Percentiles rank a stretch among this genome's conserved stretches.
Conservation (phyloP, 2,329 filamentous ascomycete genomes). For the Xylariomycetidae sp. region DNA sequence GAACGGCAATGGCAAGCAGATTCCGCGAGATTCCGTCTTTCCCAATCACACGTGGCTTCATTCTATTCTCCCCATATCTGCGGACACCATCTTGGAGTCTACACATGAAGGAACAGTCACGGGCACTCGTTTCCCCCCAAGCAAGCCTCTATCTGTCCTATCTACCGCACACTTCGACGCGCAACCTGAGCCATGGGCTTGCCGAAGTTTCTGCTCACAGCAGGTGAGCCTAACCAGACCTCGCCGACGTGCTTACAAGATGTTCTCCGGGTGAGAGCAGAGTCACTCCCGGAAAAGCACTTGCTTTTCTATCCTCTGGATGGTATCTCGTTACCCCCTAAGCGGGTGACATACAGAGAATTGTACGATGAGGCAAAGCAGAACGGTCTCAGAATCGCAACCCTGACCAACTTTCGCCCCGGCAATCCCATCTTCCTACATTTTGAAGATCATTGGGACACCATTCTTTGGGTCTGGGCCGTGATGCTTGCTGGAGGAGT, state of each 20-base stretch:
- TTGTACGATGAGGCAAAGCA: background rate
- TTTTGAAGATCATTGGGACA: conserved; percentile 17
- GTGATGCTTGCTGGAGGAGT: conserved; percentile 13
- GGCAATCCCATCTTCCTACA: conserved; percentile 11
- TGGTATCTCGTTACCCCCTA: background rate
- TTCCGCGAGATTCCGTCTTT: too few species aligned
- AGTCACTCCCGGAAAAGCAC: background rate
- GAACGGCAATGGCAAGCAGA: too few species aligned
- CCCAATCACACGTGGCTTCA: too few species aligned
- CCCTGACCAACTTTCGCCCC: background rate
- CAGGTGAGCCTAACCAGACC: too few species aligned
- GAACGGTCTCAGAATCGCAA: background rate
- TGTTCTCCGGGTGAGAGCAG: background rate
- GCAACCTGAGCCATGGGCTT: too few species aligned
- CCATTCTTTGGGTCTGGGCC: conserved; percentile 22
- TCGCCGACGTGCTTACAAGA: background rate
- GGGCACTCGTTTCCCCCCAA: too few species aligned
- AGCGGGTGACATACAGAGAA: background rate
- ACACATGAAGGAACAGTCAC: too few species aligned
- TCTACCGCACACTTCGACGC: too few species aligned
- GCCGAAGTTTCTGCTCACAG: too few species aligned
- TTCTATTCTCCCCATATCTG: too few species aligned
- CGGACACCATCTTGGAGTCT: too few species aligned
- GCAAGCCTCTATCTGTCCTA: too few species aligned
- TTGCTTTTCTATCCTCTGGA: background rate